These are phyloP conservation scores for Hortaea sp. DNA, from an alignment of 2,329 filamentous ascomycete species.

Conservation along the genomic window DNA sequence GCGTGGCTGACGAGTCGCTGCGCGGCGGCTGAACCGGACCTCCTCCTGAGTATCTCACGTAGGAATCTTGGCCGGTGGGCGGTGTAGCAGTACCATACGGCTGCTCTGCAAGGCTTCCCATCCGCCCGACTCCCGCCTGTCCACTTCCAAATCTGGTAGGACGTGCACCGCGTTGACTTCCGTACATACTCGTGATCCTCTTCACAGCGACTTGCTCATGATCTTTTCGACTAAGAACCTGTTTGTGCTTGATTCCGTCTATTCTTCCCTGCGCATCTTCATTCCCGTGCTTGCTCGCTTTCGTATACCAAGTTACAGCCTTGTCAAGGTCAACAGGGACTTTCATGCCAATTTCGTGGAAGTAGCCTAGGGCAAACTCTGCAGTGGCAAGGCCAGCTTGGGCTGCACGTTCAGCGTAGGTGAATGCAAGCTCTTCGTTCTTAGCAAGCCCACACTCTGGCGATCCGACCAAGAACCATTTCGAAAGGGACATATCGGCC, in stretches of 20 bases:
- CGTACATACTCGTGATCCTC: conserved; percentile 58
- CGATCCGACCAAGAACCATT: conserved; percentile 96
- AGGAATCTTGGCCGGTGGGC: not conserved
- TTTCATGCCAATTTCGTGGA: conserved; percentile 91
- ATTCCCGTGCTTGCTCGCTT: conserved; percentile 83
- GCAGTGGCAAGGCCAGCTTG: conserved; percentile 73
- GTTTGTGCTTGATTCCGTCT: conserved; percentile 73
- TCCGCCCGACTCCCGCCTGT: conserved; percentile 19
- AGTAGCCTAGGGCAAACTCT: conserved; percentile 95
- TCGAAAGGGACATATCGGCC: conserved; percentile 90
- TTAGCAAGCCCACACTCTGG: conserved; percentile 77
- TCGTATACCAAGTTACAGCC: conserved; percentile 80
- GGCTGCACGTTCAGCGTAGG: conserved; percentile 81
- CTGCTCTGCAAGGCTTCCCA: conserved; percentile 5
- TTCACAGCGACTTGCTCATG: conserved; percentile 86
- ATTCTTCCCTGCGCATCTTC: conserved; percentile 75
- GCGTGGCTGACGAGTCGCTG: conserved; percentile 7
- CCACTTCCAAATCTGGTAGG: conserved; percentile 33
- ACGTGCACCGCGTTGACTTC: conserved; percentile 40
- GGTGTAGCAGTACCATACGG: conserved; percentile 1
- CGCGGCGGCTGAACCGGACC: conserved; percentile 4
- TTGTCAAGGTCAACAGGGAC: conserved; percentile 74
- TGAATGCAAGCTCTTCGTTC: conserved; percentile 88
- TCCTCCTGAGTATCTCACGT: not conserved
- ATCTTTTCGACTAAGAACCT: conserved; percentile 69